Percentiles rank a stretch among this genome's conserved stretches.
Evolutionary conservation across 2,329 filamentous ascomycete genomes (phyloP).

Genomic region (Acarospora socialis): DNA sequence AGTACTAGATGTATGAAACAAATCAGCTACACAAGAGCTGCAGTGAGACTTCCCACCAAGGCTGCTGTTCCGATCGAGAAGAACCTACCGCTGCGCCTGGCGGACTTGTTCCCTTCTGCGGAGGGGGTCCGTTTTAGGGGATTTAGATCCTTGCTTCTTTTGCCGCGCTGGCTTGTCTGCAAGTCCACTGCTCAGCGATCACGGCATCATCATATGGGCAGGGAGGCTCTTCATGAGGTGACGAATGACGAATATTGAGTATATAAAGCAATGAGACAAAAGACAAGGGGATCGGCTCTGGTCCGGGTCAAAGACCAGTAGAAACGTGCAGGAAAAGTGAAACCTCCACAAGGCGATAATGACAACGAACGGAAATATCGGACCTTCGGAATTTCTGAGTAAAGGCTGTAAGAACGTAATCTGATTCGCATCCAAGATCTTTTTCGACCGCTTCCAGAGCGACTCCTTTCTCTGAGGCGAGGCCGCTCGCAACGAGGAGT

Average conservation of each 20-base stretch:
- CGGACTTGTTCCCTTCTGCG: conserved; percentile 13
- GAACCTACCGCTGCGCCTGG: conserved; percentile 13
- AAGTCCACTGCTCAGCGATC: not conserved
- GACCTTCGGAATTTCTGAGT: no score
- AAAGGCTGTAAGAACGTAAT: conserved; percentile 13
- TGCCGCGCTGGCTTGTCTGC: not conserved
- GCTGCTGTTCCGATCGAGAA: not conserved
- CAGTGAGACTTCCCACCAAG: no score
- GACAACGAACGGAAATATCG: no score
- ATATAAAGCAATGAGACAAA: not conserved
- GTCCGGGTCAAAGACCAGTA: no score
- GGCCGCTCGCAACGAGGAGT: no score
- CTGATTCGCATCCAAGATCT: conserved; percentile 12
- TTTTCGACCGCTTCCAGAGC: conserved; percentile 13
- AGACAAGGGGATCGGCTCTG: conserved; percentile 8
- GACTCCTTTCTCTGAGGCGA: no score
- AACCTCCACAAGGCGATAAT: no score
- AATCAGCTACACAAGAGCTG: not conserved
- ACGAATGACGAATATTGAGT: not conserved
- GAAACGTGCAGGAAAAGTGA: no score
- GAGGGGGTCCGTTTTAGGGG: not conserved
- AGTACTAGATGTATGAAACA: conserved; percentile 8
- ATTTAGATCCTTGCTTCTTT: conserved; percentile 2
- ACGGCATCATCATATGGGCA: not conserved
- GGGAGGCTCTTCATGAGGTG: conserved; percentile 1